Evolutionary conservation across 352 stramenopile species (phyloP).

Genomic region (Globisporangium sylvaticum): DNA sequence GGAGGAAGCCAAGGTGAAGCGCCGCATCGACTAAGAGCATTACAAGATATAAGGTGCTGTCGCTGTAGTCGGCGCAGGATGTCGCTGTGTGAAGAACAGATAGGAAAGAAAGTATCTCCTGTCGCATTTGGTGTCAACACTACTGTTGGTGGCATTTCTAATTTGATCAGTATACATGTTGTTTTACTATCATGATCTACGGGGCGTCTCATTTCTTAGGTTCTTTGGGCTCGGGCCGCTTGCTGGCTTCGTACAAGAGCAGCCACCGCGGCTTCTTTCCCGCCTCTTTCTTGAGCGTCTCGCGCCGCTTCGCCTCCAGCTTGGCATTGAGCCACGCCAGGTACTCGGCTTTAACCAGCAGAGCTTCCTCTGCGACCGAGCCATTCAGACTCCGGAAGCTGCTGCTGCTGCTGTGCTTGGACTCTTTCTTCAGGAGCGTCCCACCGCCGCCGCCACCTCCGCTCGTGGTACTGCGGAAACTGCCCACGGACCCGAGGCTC

Average conservation of each 20-base stretch:
- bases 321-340: constrained; percentile 65
- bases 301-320: constrained; percentile 43
- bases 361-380: constrained; percentile 11
- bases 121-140: background rate
- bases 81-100: background rate
- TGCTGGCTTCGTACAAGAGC: constrained; percentile 65
- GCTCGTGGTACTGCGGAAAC: constrained; percentile 8
- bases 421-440: constrained; percentile 19
- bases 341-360: constrained; percentile 69
- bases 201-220: constrained; percentile 13
- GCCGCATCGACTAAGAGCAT: constrained; percentile 5
- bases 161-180: background rate
- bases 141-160: background rate
- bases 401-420: constrained; percentile 24
- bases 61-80: background rate
- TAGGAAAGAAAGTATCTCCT: background rate
- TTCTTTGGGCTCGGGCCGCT: constrained; percentile 27
- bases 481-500: constrained; percentile 13
- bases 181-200: background rate
- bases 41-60: background rate
- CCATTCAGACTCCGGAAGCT: constrained; percentile 19
- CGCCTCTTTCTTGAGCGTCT: constrained; percentile 40
- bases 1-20: constrained; percentile 37
- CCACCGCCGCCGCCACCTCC: background rate
- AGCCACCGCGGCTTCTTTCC: constrained; percentile 67